Base-by-base conservation (phyloP, 331 rosid species). In the Pyrus hybrid region DNA sequence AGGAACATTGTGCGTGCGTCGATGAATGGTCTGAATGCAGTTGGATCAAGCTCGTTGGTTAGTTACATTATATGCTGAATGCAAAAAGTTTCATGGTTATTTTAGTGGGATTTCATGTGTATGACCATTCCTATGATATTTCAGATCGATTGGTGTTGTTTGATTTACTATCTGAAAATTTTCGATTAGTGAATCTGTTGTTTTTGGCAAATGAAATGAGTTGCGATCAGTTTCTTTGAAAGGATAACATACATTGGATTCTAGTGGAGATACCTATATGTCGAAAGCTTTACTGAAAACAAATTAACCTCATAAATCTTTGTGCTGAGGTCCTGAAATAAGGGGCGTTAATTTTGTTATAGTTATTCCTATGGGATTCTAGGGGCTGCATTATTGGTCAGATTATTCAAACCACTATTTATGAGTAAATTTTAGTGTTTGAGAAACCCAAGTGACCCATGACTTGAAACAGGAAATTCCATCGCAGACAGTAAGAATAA, bases 41-140 rank as follows among this genome's bases (percentile, higher is more conserved):
- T 89, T 54, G 87, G 82, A 80, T 85, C 93, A 67, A 57, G 90
- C 76, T 84, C 97, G 54, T 56, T 80, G 97, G 97, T 92, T 57
- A 72, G 97, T 90, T 41, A 58, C 67, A 80, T 78, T 29, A 72
- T 56, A 77, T 77, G 79, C 69, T 80, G 79, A 67, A 30, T 30
- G 14, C 51, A n/a, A 54, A 28, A 56, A 7, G 54, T 70, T 16
- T 82, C 30, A 14, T 80, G 70, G 66, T 70, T 66, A 33, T 73
- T 41, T 67, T 9, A 69, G 13, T 77, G 43, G 71, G 18, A 9
- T 49, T 22, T 62, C 35, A 18, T 29, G 58, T 41, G 16, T 60
- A 20, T 29, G 18, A 63, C 61, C 35, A 66, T 67, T 60, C 12
- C 13, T 23, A 17, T 16, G 12, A 61, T 69, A n/a, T 47, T 25